A percentile compares a stretch with the other conserved stretches of the same genome.
phyloP scores from a whole-genome alignment of 306 rosid species.

The Gleditsia sinensis region DNA sequence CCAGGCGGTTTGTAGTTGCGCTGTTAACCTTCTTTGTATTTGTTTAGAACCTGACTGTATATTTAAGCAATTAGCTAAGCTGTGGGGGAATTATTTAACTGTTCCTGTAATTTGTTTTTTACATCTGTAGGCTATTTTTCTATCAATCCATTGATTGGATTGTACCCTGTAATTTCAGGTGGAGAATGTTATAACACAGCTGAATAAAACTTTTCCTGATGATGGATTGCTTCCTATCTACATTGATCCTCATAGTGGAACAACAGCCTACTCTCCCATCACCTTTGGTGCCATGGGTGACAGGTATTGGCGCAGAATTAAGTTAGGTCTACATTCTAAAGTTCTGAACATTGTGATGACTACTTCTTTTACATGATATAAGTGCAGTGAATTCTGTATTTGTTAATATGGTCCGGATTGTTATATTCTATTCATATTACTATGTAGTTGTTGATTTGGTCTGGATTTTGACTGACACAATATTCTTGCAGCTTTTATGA shows the following conservation, averaged over 20 bases:
- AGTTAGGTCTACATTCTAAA: constrained; percentile 4
- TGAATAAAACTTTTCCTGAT: constrained; percentile 82
- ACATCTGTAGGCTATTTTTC: constrained; percentile 26
- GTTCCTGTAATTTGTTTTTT: constrained; percentile 17
- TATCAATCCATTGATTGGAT: constrained; percentile 38
- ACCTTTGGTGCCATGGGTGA: constrained; percentile 99
- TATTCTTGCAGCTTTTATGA: constrained; percentile 87
- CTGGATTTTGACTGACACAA: constrained; percentile 37
- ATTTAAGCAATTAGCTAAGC: background rate
- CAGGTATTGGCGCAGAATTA: constrained; percentile 57
- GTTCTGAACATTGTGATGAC: background rate
- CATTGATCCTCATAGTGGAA: constrained; percentile 73
- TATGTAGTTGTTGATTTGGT: constrained; percentile 18
- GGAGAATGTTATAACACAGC: constrained; percentile 71
- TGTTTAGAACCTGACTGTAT: background rate
- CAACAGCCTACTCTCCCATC: constrained; percentile 59
- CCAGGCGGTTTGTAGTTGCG: background rate
- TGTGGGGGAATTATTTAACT: background rate
- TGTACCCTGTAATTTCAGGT: constrained; percentile 60
- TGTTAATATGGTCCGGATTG: constrained; percentile 13
- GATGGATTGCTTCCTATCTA: constrained; percentile 97
- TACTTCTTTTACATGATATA: constrained; percentile 21
- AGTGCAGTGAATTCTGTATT: constrained; percentile 13
- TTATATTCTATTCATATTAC: constrained; percentile 22
- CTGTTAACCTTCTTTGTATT: background rate